Conservation (phyloP, 257 asterid genomes). For the Coffea canephora region DNA sequence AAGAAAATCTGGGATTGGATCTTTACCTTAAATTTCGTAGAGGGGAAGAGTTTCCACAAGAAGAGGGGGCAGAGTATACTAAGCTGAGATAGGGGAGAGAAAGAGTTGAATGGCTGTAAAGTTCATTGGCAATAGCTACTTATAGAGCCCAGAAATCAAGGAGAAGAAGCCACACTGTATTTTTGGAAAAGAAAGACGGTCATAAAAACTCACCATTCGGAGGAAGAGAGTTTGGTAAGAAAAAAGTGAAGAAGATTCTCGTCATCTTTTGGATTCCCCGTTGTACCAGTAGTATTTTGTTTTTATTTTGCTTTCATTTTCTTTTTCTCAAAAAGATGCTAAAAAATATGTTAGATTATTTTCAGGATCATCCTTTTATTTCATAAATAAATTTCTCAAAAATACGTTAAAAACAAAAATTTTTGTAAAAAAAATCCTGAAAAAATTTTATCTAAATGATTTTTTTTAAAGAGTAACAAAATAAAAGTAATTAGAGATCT, state of each 20-base stretch:
- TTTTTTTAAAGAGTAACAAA: no score
- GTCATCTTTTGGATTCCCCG: neutral
- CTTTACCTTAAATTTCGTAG: conserved; percentile 17
- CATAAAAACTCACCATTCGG: neutral
- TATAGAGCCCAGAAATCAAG: conserved; percentile 7
- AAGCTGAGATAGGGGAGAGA: neutral
- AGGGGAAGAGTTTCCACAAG: neutral
- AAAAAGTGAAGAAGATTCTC: neutral
- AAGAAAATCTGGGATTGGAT: neutral
- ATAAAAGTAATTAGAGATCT: no score
- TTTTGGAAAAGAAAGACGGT: conserved; percentile 4
- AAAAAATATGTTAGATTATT: no score
- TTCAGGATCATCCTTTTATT: no score
- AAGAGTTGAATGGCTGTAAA: conserved; percentile 18
- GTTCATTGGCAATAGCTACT: neutral
- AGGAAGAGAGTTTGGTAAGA: neutral
- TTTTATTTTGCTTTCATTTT: no score
- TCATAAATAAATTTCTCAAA: no score
- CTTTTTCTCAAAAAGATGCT: no score
- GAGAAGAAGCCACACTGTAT: neutral
- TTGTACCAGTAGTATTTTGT: no score
- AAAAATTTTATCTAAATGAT: no score
- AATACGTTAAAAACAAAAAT: no score
- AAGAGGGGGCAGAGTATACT: neutral
- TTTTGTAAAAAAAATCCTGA: no score